Conservation (phyloP, 2,329 filamentous ascomycete species). For the Cladorrhinum sp. region DNA sequence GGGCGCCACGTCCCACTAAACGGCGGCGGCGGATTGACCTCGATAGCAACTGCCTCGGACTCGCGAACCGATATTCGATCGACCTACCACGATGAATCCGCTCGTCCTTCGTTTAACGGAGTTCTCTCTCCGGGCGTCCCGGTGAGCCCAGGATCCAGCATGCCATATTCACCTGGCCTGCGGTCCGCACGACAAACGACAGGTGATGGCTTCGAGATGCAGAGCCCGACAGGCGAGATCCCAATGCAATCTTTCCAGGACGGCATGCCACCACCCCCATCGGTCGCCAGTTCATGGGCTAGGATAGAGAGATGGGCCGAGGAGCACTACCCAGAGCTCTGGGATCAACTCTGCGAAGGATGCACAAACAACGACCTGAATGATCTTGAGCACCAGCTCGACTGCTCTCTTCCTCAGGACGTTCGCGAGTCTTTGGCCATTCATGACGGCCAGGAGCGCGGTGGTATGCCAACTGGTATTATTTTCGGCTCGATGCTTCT, state of each 20-base stretch:
- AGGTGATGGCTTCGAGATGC: conserved; percentile 65
- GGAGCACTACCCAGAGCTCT: conserved; percentile 91
- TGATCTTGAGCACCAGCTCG: conserved; percentile 91
- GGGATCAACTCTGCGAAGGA: conserved; percentile 87
- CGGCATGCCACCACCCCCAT: conserved; percentile 83
- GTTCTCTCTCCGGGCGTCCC: conserved; percentile 52
- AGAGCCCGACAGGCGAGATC: conserved; percentile 73
- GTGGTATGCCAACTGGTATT: conserved; percentile 84
- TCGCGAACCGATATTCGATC: conserved; percentile 80
- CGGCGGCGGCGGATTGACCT: conserved; percentile 70
- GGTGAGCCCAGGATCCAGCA: conserved; percentile 55
- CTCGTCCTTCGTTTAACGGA: conserved; percentile 51
- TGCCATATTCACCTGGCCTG: conserved; percentile 87
- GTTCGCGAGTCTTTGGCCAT: conserved; percentile 85
- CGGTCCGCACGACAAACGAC: conserved; percentile 69
- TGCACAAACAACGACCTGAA: conserved; percentile 94
- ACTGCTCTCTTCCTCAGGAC: conserved; percentile 90
- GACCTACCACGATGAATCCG: conserved; percentile 72
- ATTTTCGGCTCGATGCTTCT: conserved; percentile 93
- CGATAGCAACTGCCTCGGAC: conserved; percentile 83
- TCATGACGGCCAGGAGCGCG: conserved; percentile 96
- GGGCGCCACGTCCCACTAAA: conserved; percentile 86
- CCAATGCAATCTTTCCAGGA: conserved; percentile 96
- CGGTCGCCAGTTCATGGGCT: conserved; percentile 84
- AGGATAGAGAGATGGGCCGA: conserved; percentile 94